phyloP scores from a whole-genome alignment of 2,329 filamentous ascomycete species.

The Akanthomyces dipterigenus region DNA sequence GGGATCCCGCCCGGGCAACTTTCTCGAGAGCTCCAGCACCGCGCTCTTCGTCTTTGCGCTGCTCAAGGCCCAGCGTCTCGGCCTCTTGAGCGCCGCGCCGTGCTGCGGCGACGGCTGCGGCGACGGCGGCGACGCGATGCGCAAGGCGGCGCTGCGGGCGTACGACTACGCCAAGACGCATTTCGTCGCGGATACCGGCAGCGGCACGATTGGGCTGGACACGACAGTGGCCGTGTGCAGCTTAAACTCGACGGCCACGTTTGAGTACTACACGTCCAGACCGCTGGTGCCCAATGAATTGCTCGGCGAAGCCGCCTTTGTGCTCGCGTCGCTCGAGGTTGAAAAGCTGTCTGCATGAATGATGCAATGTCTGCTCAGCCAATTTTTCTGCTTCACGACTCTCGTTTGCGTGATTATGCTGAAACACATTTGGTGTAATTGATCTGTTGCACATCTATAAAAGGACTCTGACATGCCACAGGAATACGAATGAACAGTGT shows the following conservation, averaged over 20 bases:
- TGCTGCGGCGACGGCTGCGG: neutral
- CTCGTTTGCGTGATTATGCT: neutral
- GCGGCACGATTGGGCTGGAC: slow-evolving; percentile 23
- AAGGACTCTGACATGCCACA: neutral
- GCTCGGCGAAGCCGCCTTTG: slow-evolving; percentile 30
- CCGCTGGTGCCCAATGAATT: slow-evolving; percentile 31
- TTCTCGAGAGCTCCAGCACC: slow-evolving; percentile 16
- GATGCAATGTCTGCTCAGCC: too few relatives aligned
- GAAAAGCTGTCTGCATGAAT: slow-evolving; percentile 17
- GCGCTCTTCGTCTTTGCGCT: slow-evolving; percentile 14
- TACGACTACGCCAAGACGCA: slow-evolving; percentile 12
- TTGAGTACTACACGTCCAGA: slow-evolving; percentile 32
- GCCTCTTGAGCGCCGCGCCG: neutral
- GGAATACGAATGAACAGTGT: neutral
- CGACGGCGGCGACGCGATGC: neutral
- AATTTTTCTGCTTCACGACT: neutral
- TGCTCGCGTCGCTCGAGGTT: slow-evolving; percentile 31
- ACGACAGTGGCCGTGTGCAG: slow-evolving; percentile 34
- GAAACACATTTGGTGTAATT: neutral
- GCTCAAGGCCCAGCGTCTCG: slow-evolving; percentile 11
- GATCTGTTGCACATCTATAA: neutral
- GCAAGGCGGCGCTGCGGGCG: slow-evolving; percentile 8
- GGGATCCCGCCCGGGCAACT: slow-evolving; percentile 13
- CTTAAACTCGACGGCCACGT: slow-evolving; percentile 33
- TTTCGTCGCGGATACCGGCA: slow-evolving; percentile 11